Evolutionary conservation across 2,329 filamentous ascomycete species (phyloP), one percentile per base, ranked within the genome.

Genomic region (Graphilbum sp.): DNA sequence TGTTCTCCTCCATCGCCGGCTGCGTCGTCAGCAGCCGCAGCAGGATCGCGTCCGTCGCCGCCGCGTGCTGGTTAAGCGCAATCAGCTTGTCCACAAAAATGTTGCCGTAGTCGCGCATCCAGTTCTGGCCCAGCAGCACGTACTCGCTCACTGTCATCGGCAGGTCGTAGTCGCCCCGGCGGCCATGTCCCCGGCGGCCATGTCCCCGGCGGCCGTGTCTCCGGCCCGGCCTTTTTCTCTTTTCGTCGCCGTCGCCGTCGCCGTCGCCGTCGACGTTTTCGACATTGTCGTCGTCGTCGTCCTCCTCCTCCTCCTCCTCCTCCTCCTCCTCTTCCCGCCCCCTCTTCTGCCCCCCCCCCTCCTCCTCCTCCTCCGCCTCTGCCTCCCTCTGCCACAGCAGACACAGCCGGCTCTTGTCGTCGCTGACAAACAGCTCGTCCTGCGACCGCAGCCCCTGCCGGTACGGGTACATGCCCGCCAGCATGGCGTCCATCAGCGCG

Each of bases 51-150:
- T 67, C 61, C 2, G 69, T 72, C 3, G 61, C 60, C 2, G 50
- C 44, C 0, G 56, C 53, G 38, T 73, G 75, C 49, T 77, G 69
- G 44, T 77, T 67, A 35, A 79, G 62, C 17, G 62, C 60, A 21
- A 86, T 61, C 20, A 86, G 61, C 51, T 79, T 83, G 49, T 75
- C 72, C 19, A 79, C 52, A 37, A 80, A 72, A n/a, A 74, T 57
- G 44, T 68, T 72, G 38, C 49, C 46, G 15, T 34, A 42, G 32
- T 49, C 40, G 20, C 41, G 21, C n/a, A 45, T 37, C 48, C 47
- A 49, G 34, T 46, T 36, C 3, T 49, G 48, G 2, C 44, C 41
- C 27, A 50, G 31, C 5, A 47, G 23, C 5, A 17, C 7, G 15
- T 38, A 37, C 40, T 52, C 50, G 2, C 12, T 2, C 19, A 21